Base-by-base conservation (phyloP, 139 green algal genomes). In the Auxenochlorella pyrenoidosa region DNA sequence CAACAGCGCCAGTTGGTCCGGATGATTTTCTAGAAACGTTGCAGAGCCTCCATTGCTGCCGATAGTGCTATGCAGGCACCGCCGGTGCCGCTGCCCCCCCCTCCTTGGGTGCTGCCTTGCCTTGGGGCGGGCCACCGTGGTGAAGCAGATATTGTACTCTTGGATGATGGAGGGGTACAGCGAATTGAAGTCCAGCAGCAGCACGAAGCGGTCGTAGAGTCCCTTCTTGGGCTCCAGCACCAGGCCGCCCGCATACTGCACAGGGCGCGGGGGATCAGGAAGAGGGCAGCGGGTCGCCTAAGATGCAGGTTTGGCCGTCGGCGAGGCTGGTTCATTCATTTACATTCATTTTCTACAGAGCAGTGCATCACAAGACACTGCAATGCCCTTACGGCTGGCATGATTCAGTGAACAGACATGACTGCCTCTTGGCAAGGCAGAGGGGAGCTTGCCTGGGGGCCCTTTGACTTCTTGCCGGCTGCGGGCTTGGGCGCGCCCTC, bases 141-240 rank as follows among this genome's bases (percentile, higher is more conserved):
- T 99, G 94, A 99, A 99, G 93, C 97, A 99, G 88, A 99, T 99
- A 94, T 99, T 99, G 94, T 98, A 99, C 41, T 59, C 92, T 91
- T 98, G 97, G 89, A 99, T 99, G 94, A 99, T 99, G 75, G 95
- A 99, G 32, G 98, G 98, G 95, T 99, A 99, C 86, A 99, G 93
- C 6, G 91, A 97, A 93, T 99, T 99, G 96, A 99, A 99, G 91
- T 99, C 98, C 87, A 99, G 92, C 87, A 99, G 92, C 89, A 99
- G 92, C 40, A 99, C 96, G 84, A 95, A 97, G 75, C 96, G 96
- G 92, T 99, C 97, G 91, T 99, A 99, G 90, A 99, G 94, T 8
- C 98, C 98, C 88, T 97, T 98, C 90, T 99, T 99, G 54, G 98
- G 98, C 92, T 99, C 98, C 76, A 99, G 94, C 89, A 99, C 98